Evolutionary conservation across 225 moss, liverwort and hornwort species (phyloP).

Genomic region (Asterella californica): DNA sequence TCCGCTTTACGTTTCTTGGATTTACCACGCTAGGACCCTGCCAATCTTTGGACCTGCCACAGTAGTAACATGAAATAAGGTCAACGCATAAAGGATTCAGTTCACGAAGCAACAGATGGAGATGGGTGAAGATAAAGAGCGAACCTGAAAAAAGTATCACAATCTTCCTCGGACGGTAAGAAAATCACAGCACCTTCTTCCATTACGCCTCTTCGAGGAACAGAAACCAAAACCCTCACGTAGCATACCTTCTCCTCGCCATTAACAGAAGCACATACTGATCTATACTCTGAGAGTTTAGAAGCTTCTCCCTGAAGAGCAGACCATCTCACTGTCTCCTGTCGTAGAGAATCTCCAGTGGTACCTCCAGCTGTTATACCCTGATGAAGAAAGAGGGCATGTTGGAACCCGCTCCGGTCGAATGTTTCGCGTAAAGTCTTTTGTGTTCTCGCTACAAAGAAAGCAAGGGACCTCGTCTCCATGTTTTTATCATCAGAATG

Average conservation of each 20-base stretch:
- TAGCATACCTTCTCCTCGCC: slow-evolving; percentile 44
- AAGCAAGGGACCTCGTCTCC: background rate
- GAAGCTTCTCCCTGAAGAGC: background rate
- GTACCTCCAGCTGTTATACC: slow-evolving; percentile 1
- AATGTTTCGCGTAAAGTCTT: slow-evolving; percentile 16
- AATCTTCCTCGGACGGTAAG: slow-evolving; percentile 54
- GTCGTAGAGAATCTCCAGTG: slow-evolving; percentile 23
- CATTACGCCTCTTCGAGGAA: slow-evolving; percentile 74
- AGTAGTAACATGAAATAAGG: too few species aligned
- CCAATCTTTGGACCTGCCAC: slow-evolving; percentile 35
- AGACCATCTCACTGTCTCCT: slow-evolving; percentile 22
- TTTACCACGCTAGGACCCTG: slow-evolving; percentile 22
- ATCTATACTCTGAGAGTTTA: background rate
- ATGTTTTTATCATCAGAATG: background rate
- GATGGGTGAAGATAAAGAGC: background rate
- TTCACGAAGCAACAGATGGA: background rate
- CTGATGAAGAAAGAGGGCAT: slow-evolving; percentile 17
- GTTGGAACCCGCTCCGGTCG: background rate
- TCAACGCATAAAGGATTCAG: background rate
- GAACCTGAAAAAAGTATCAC: slow-evolving; percentile 42
- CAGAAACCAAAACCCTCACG: slow-evolving; percentile 61
- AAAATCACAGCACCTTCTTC: slow-evolving; percentile 69
- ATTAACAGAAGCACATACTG: slow-evolving; percentile 11
- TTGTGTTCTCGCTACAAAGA: slow-evolving; percentile 40
- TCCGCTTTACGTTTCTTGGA: background rate